These are phyloP conservation scores for Fusarium succisae DNA, from an alignment of 2,329 filamentous ascomycete species.

Conservation along the genomic window DNA sequence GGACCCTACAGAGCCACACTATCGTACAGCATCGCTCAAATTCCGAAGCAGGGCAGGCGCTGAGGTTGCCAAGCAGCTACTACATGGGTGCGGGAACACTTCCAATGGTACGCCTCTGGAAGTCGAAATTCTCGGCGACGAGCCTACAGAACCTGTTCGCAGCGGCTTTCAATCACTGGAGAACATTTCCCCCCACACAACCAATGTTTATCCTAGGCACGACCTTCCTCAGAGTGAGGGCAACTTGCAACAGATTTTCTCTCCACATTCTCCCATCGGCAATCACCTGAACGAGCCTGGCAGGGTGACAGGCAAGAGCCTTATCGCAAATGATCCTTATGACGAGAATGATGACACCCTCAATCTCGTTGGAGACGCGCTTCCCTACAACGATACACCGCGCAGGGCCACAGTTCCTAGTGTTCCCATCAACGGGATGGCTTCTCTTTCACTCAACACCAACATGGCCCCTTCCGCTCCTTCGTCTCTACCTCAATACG, in stretches of 20 bases:
- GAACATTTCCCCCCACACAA: conserved; percentile 69
- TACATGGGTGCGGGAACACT: conserved; percentile 63
- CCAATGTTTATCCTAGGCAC: conserved; percentile 59
- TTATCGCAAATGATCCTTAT: conserved; percentile 72
- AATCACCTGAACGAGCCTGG: conserved; percentile 72
- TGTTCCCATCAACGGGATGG: conserved; percentile 74
- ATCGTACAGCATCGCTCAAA: conserved; percentile 61
- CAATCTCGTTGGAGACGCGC: conserved; percentile 73
- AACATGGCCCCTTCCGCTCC: conserved; percentile 56
- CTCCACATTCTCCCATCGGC: conserved; percentile 77
- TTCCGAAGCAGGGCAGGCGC: conserved; percentile 65
- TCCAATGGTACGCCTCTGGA: conserved; percentile 45
- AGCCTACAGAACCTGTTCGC: conserved; percentile 52
- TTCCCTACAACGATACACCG: conserved; percentile 65
- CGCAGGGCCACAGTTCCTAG: conserved; percentile 77
- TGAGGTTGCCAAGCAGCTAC: conserved; percentile 64
- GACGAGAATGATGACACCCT: conserved; percentile 75
- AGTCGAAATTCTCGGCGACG: conserved; percentile 64
- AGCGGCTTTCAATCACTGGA: conserved; percentile 71
- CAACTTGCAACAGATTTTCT: conserved; percentile 70
- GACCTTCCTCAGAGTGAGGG: conserved; percentile 69
- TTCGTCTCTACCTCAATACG: conserved; percentile 62
- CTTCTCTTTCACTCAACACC: conserved; percentile 76
- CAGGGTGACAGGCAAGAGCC: conserved; percentile 72
- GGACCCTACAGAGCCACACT: conserved; percentile 61